Conservation (phyloP, 129 eudicot genomes). For the Arctium minus region DNA sequence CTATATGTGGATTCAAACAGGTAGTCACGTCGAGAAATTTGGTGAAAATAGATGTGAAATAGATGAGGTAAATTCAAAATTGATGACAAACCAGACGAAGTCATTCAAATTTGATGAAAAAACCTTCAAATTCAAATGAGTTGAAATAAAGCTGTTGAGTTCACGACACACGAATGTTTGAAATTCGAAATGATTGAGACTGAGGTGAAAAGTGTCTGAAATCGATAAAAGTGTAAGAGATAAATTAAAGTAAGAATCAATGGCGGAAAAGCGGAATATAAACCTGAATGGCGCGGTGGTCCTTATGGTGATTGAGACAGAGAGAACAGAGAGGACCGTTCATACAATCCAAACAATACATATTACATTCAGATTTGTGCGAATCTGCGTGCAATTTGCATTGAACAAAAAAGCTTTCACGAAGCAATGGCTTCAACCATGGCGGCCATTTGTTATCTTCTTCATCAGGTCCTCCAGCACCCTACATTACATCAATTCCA, state of each 20-base stretch:
- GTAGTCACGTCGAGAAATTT: neutral
- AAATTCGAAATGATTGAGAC: neutral
- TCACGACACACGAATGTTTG: neutral
- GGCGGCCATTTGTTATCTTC: slow-evolving; percentile 87
- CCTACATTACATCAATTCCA: slow-evolving; percentile 33
- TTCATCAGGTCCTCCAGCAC: slow-evolving; percentile 70
- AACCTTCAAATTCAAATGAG: neutral
- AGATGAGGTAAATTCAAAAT: neutral
- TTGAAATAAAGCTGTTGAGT: neutral
- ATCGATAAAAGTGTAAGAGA: neutral
- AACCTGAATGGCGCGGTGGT: slow-evolving; percentile 91
- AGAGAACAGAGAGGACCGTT: slow-evolving; percentile 81
- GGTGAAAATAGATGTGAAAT: neutral
- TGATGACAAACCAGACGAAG: neutral
- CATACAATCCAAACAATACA: slow-evolving; percentile 88
- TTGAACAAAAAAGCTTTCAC: slow-evolving; percentile 67
- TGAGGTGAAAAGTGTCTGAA: neutral
- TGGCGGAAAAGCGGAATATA: slow-evolving; percentile 21
- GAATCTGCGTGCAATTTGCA: slow-evolving; percentile 81
- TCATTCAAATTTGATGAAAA: neutral
- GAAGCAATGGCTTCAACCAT: slow-evolving; percentile 74
- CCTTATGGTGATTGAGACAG: slow-evolving; percentile 66
- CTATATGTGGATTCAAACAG: neutral
- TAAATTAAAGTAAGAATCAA: neutral
- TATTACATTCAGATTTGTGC: slow-evolving; percentile 87